Evolutionary conservation across 2,329 filamentous ascomycete genomes (phyloP), one percentile per base, ranked within the genome.

Genomic region (Beauveria varroae): DNA sequence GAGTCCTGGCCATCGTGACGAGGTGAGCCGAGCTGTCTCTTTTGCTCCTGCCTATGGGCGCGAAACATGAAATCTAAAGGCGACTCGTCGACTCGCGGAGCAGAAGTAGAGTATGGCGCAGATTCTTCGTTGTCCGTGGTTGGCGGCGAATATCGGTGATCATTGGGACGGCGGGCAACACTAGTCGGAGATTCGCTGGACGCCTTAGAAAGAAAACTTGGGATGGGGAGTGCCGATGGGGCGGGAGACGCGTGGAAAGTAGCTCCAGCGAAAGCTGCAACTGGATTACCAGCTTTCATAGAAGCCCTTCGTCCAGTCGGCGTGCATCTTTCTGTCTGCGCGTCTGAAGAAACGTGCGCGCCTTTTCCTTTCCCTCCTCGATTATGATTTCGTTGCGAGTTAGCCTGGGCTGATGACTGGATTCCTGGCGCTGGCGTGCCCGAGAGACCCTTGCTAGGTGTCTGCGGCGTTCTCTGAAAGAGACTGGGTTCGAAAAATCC

Each of bases 201-300:
- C 0, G 90, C 86, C 68, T 89, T 93, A 30, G 89, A 88, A 40
- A 80, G 84, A 73, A 97, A 96, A 69, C 89, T 96, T 12, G 95
- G 95, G 62, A 97, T 89, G 0, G 95, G 95, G 37, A 99, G 80
- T 26, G 91, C 87, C 9, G 92, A 96, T 0, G 95, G 89, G 1
- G 93, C 93, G 22, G 95, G 95, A 9, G 95, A 98, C 46, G 92
- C 90, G 74, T 97, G 93, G 73, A 98, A 99, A 5, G 92, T 96
- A 40, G 93, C 89, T 16, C 93, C 95, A 44, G 95, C 95, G 75
- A 96, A 99, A 51, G 88, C 86, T 63, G 85, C 79, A 54, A 75
- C 75, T n/a, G 58, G 34, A 34, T 74, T 74, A 54, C 74, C 73
- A 51, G 80, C 74, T 69, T 80, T 81, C 65, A 77, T 71, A 34